phyloP scores from a whole-genome alignment of 352 stramenopile species.

The Phytophthora nicotianae region DNA sequence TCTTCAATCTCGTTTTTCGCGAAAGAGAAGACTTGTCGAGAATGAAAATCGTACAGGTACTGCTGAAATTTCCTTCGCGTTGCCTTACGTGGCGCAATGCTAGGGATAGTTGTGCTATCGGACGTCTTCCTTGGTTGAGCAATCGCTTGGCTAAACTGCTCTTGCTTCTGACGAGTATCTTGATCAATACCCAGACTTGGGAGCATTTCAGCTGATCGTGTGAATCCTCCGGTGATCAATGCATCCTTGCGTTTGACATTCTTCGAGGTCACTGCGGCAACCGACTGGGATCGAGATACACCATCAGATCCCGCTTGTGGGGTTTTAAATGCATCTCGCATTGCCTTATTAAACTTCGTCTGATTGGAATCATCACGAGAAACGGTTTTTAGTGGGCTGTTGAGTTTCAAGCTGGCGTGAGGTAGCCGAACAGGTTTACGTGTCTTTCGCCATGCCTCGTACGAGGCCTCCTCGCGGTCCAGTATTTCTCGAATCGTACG shows the following conservation, averaged over 20 bases:
- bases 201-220: slow-evolving; percentile 9
- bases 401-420: slow-evolving; percentile 62
- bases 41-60: slow-evolving; percentile 71
- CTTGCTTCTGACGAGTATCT: slow-evolving; percentile 12
- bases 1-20: slow-evolving; percentile 25
- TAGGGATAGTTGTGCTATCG: slow-evolving; percentile 1
- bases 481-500: slow-evolving; percentile 55
- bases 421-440: slow-evolving; percentile 49
- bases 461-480: slow-evolving; percentile 54
- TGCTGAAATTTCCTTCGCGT: slow-evolving; percentile 46
- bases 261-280: neutral
- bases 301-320: neutral
- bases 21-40: slow-evolving; percentile 61
- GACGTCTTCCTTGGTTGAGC: slow-evolving; percentile 4
- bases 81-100: slow-evolving; percentile 13
- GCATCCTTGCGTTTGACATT: slow-evolving; percentile 14
- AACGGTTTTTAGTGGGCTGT: slow-evolving; percentile 31
- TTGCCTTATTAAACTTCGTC: slow-evolving; percentile 2
- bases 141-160: slow-evolving; percentile 3
- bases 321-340: neutral
- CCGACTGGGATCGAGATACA: neutral
- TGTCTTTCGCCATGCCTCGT: slow-evolving; percentile 42
- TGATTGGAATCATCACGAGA: slow-evolving; percentile 10
- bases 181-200: slow-evolving; percentile 9
- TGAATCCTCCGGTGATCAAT: slow-evolving; percentile 1